These are phyloP conservation scores for Agrocybe pediades DNA, from an alignment of 768 basidiomycete genomes.

Conservation along the genomic window DNA sequence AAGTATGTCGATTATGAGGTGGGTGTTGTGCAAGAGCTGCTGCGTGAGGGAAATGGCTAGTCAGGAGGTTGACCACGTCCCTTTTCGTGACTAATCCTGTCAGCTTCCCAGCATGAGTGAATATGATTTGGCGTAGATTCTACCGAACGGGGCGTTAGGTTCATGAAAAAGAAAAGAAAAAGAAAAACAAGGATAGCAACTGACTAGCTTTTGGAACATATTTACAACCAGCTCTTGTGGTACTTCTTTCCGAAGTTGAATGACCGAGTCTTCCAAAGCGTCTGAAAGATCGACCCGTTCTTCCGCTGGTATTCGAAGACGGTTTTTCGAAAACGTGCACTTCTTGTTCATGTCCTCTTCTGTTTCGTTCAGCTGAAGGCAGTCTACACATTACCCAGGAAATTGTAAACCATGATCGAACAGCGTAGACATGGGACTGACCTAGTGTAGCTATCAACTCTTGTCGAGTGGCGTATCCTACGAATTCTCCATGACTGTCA, in stretches of 20 bases:
- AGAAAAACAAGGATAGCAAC: conserved; percentile 5
- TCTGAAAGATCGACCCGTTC: conserved; percentile 38
- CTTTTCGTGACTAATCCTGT: conserved; percentile 70
- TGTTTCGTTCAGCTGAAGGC: conserved; percentile 30
- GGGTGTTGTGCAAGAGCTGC: conserved; percentile 33
- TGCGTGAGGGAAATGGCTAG: conserved; percentile 57
- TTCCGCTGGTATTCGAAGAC: conserved; percentile 24
- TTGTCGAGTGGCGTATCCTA: conserved; percentile 66
- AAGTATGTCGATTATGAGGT: conserved; percentile 7
- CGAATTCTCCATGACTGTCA: conserved; percentile 41
- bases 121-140: conserved; percentile 71
- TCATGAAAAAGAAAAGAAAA: not conserved
- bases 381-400: conserved; percentile 18
- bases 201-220: conserved; percentile 75
- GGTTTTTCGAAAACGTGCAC: conserved; percentile 44
- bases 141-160: conserved; percentile 22
- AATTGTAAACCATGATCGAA: not conserved
- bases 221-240: conserved; percentile 71
- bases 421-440: conserved; percentile 20
- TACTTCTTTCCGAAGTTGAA: conserved; percentile 68
- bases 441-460: conserved; percentile 43
- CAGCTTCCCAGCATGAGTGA: conserved; percentile 59
- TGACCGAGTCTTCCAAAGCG: conserved; percentile 48
- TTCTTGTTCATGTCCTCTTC: conserved; percentile 28
- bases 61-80: conserved; percentile 63